Evolutionary conservation across 2,329 filamentous ascomycete genomes (phyloP).

Genomic region (Fusarium scirpi): DNA sequence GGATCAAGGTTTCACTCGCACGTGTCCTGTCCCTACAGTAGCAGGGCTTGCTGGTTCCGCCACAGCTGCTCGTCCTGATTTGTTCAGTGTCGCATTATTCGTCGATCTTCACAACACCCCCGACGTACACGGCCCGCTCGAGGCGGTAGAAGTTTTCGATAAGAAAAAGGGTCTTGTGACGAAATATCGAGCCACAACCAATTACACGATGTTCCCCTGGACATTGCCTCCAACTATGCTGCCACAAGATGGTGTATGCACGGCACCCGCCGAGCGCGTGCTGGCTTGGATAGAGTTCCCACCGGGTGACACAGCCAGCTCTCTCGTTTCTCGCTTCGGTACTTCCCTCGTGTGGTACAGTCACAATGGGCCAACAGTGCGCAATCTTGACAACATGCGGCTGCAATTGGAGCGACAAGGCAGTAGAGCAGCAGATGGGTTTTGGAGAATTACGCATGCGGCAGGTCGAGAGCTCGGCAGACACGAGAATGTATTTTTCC

Average conservation of each 20-base stretch:
- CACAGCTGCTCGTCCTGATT: conserved; percentile 80
- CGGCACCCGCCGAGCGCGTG: conserved; percentile 75
- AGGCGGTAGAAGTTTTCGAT: conserved; percentile 59
- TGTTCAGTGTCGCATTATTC: conserved; percentile 90
- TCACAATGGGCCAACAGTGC: conserved; percentile 60
- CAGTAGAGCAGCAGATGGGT: conserved; percentile 54
- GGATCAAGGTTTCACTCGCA: conserved; percentile 63
- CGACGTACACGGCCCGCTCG: conserved; percentile 65
- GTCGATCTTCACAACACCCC: conserved; percentile 84
- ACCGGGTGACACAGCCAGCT: conserved; percentile 54
- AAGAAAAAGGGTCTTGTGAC: conserved; percentile 57
- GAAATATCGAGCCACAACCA: conserved; percentile 68
- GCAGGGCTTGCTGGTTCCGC: conserved; percentile 78
- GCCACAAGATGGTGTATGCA: conserved; percentile 81
- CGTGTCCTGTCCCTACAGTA: conserved; percentile 74
- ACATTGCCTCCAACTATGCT: conserved; percentile 83
- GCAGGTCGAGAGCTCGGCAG: conserved; percentile 85
- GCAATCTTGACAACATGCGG: conserved; percentile 66
- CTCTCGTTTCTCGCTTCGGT: conserved; percentile 51
- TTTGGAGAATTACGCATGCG: conserved; percentile 82
- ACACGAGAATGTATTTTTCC: conserved; percentile 87
- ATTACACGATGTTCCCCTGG: conserved; percentile 93
- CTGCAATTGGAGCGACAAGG: conserved; percentile 74
- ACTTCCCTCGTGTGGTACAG: conserved; percentile 52
- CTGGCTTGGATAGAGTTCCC: conserved; percentile 77